Conservation (phyloP, 306 rosid genomes). For the Senna siamea region DNA sequence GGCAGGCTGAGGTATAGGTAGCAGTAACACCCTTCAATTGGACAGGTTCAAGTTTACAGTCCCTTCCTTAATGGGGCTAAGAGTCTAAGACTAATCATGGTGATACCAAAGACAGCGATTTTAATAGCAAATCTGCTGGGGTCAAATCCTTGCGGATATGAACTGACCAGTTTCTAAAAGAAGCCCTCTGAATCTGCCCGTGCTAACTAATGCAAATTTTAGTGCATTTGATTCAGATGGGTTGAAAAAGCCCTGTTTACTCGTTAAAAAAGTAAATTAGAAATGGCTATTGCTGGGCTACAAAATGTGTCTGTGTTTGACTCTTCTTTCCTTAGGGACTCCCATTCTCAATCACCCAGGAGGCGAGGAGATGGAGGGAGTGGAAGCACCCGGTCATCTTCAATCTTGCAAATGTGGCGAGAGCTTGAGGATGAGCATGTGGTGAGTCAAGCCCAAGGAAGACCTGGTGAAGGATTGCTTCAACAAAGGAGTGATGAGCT, state of each 20-base stretch:
- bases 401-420: constrained; percentile 79
- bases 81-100: constrained; percentile 33
- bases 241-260: constrained; percentile 42
- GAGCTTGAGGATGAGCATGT: constrained; percentile 84
- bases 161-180: constrained; percentile 42
- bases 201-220: constrained; percentile 39
- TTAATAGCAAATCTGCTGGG: constrained; percentile 8
- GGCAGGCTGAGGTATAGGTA: constrained; percentile 47
- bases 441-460: constrained; percentile 66
- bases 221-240: constrained; percentile 58
- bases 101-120: constrained; percentile 19
- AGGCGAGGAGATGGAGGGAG: constrained; percentile 64
- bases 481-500: constrained; percentile 59
- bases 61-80: constrained; percentile 39
- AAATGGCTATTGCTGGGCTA: constrained; percentile 89
- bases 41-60: constrained; percentile 25
- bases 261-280: constrained; percentile 35
- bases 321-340: constrained; percentile 70
- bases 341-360: constrained; percentile 66
- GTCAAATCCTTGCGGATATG: constrained; percentile 37
- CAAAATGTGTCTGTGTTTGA: constrained; percentile 77
- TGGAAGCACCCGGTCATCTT: constrained; percentile 63
- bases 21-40: constrained; percentile 19
- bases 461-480: constrained; percentile 59
- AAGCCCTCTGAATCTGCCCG: constrained; percentile 40